Percentiles rank a stretch among this genome's conserved stretches.
Evolutionary conservation across 345 rosid species (phyloP).

Genomic region (Eucalyptus pauciflora): DNA sequence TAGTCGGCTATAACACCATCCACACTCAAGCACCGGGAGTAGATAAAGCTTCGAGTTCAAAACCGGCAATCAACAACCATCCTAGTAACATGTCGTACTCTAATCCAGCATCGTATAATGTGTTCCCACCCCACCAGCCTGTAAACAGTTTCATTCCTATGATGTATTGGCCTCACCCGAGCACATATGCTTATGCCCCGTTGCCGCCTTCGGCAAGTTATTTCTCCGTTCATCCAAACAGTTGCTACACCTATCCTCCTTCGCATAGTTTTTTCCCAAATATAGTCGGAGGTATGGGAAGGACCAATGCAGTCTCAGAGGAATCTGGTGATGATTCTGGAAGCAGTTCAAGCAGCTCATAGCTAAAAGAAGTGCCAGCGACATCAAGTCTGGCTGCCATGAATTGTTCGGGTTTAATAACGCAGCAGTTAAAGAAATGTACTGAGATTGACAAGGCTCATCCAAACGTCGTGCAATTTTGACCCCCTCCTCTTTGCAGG

Average conservation of each 20-base stretch:
- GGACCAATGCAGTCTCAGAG: conserved; percentile 1
- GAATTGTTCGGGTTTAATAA: not conserved
- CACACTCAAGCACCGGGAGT: conserved; percentile 8
- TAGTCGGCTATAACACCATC: conserved; percentile 8
- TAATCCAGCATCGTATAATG: conserved; percentile 11
- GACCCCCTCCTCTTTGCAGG: not conserved
- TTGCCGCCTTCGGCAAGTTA: conserved; percentile 16
- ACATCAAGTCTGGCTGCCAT: not conserved
- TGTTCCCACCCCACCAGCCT: conserved; percentile 17
- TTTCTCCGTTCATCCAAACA: conserved; percentile 14
- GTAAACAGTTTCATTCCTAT: conserved; percentile 34
- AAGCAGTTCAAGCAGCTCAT: conserved; percentile 26
- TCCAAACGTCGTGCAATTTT: not conserved
- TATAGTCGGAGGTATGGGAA: not conserved
- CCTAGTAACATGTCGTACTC: conserved; percentile 4
- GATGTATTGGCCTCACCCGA: conserved; percentile 40
- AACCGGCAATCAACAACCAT: not conserved
- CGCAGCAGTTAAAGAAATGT: not conserved
- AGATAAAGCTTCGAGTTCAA: not conserved
- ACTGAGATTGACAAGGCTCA: not conserved
- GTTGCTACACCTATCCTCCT: conserved; percentile 12
- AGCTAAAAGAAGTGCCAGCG: conserved; percentile 6
- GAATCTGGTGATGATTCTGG: conserved; percentile 15
- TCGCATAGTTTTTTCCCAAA: conserved; percentile 1
- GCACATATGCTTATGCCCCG: conserved; percentile 9